phyloP scores from a whole-genome alignment of 345 rosid genomes.

The Limnanthes douglasii region DNA sequence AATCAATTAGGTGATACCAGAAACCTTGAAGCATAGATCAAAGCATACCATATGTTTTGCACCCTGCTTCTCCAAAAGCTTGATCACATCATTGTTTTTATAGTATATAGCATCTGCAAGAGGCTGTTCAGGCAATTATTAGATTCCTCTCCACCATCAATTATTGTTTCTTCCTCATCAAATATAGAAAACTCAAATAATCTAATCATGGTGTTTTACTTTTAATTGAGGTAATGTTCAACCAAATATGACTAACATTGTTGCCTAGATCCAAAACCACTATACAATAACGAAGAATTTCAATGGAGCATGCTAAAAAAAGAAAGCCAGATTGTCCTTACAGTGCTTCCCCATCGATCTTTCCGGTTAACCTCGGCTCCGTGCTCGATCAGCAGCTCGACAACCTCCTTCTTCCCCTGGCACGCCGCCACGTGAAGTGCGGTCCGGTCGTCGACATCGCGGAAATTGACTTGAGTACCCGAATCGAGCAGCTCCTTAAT shows the following conservation, averaged over 20 bases:
- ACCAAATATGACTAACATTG: too few species aligned
- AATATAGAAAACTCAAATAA: too few species aligned
- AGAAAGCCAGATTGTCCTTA: conserved; percentile 15
- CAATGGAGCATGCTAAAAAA: not conserved
- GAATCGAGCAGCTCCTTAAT: conserved; percentile 51
- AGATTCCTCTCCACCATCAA: conserved; percentile 7
- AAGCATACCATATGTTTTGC: conserved; percentile 67
- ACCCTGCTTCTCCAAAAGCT: conserved; percentile 63
- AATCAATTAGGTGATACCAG: too few species aligned
- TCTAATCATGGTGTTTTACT: too few species aligned
- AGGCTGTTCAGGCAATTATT: conserved; percentile 44
- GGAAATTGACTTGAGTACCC: conserved; percentile 54
- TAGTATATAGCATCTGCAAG: conserved; percentile 85
- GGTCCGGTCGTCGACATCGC: conserved; percentile 73
- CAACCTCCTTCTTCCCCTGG: conserved; percentile 53
- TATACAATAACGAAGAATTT: not conserved
- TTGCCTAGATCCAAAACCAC: not conserved
- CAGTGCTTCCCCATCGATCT: conserved; percentile 97
- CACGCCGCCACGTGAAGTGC: conserved; percentile 90
- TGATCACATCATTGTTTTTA: conserved; percentile 63
- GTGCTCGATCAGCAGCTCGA: conserved; percentile 36
- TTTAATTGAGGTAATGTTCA: too few species aligned
- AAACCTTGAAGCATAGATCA: too few species aligned
- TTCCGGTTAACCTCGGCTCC: conserved; percentile 44
- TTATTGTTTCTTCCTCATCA: too few species aligned